phyloP scores from a whole-genome alignment of 768 basidiomycete genomes.

The Suillus decipiens region DNA sequence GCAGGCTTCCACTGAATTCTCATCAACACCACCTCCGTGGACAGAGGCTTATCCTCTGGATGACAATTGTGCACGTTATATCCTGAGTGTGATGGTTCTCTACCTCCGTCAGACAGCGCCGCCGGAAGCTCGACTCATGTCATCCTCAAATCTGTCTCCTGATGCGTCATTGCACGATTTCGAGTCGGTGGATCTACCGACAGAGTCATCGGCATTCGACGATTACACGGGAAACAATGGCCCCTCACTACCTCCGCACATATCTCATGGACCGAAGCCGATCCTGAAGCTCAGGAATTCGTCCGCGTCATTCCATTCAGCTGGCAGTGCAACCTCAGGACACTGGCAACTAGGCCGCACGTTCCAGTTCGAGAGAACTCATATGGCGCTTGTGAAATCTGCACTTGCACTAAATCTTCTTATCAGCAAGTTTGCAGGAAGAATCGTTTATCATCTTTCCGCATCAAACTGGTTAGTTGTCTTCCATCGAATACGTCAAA shows the following conservation, averaged over 20 bases:
- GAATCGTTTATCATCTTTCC: constrained; percentile 84
- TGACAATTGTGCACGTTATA: constrained; percentile 78
- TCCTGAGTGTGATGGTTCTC: constrained; percentile 80
- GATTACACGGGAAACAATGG: constrained; percentile 21
- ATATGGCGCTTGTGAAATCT: constrained; percentile 59
- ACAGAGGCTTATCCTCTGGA: constrained; percentile 75
- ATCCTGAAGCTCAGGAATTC: constrained; percentile 36
- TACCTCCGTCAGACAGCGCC: constrained; percentile 74
- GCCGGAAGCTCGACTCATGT: constrained; percentile 55
- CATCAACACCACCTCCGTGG: constrained; percentile 42
- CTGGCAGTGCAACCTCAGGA: constrained; percentile 34
- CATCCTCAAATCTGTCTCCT: constrained; percentile 60
- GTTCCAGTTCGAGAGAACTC: constrained; percentile 59
- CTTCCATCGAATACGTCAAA: constrained; percentile 64
- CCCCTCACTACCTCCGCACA: constrained; percentile 39
- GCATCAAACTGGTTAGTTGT: constrained; percentile 87
- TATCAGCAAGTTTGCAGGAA: constrained; percentile 71
- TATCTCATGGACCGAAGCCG: constrained; percentile 39
- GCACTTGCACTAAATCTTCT: constrained; percentile 56
- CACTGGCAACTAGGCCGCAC: constrained; percentile 27
- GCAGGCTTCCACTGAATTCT: constrained; percentile 45
- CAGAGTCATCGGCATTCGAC: constrained; percentile 24
- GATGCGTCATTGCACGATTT: constrained; percentile 72
- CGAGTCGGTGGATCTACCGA: constrained; percentile 53
- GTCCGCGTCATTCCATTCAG: constrained; percentile 43